Base-by-base conservation (phyloP, 768 basidiomycete genomes). In the Tricholoma saponaceum region DNA sequence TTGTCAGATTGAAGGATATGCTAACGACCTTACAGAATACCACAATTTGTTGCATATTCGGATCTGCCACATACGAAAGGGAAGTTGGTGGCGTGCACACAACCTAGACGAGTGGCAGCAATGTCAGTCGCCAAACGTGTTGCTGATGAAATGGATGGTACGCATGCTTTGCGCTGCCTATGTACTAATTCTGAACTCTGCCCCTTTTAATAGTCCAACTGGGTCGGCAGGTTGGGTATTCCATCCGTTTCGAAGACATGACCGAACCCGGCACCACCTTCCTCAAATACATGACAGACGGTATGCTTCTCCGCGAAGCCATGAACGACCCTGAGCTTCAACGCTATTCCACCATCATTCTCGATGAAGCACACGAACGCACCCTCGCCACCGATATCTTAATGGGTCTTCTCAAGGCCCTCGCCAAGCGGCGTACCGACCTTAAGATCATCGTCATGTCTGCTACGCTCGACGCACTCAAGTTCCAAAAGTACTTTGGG, bases 281-380 rank as follows among this genome's bases (percentile, higher is more conserved):
- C 74, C 79, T 99, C 61, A 98, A 97, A 70, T 98, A 99, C 77
- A 97, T 98, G 95, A 99, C 97, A 14, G 97, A 99, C 65, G 97
- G 96, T 83, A 97, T 98, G 95, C 86, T 93, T 55, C 83, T 96
- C n/a, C 87, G 95, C 18, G 95, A 97, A 76, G 95, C 94, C 4
- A 99, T 98, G 95, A 92, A 95, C 72, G 96, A 98, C 72, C 90
- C 92, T 8, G 81, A 84, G 18, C 83, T 98, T 37, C 78, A 81
- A 25, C 85, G 95, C 3, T 99, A 99, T 71, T 96, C 93, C 18
- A 98, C 96, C 20, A 95, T 99, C 73, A 98, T 99, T 66, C 84
- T 98, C 56, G 97, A 99, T 70, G 97, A 99, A 76, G 97, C 94
- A 5, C 97, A 99, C 76, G 97, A 99, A 76, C 89, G 96, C 60